Evolutionary conservation across 139 green algal species (phyloP), one percentile per base, ranked within the genome.

Genomic region (Gonium pectorale): DNA sequence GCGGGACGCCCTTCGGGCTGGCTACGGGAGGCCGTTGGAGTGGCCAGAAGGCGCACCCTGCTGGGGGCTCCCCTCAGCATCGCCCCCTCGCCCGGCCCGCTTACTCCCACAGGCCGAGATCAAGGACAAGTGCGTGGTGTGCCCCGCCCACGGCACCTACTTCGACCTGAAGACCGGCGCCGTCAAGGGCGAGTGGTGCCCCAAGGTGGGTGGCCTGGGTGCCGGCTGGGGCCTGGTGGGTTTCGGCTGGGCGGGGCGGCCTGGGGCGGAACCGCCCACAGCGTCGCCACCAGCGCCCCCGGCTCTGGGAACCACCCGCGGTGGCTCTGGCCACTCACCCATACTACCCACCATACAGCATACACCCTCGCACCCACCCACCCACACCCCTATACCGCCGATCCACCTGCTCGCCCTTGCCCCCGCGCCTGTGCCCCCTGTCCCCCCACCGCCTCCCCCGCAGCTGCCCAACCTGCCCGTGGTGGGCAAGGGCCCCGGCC

Each of bases 81-180:
- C 49, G 19, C 21, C 56, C 21, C 56, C 5, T 4, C 64, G 21
- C 33, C 33, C 31, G 38, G 4, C 29, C 49, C 31, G 2, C 67
- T 40, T 9, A 17, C 40, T 24, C 11, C 27, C 44, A 72, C 69
- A 79, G 74, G 75, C 86, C n/a, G 54, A 92, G 80, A 69, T 94
- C 21, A 80, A 78, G 15, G 66, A 93, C 87, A 87, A 86, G 21
- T 96, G 92, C 79, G 83, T 97, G 27, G 81, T 93, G 24, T 97
- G 94, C 87, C 89, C 94, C 17, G 94, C 93, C 24, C 94, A 97
- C 83, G 86, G 86, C 80, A 96, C 94, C 33, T 77, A 86, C 37
- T 97, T 97, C 64, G 88, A 95, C 82, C 85, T 97, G n/a, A 62
- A 75, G 11, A 93, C 87, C 37, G 94, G 94, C 22, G 89, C 89